These are phyloP conservation scores for Gloeopeniophorella convolvens DNA, from an alignment of 768 basidiomycete genomes.

Conservation along the genomic window DNA sequence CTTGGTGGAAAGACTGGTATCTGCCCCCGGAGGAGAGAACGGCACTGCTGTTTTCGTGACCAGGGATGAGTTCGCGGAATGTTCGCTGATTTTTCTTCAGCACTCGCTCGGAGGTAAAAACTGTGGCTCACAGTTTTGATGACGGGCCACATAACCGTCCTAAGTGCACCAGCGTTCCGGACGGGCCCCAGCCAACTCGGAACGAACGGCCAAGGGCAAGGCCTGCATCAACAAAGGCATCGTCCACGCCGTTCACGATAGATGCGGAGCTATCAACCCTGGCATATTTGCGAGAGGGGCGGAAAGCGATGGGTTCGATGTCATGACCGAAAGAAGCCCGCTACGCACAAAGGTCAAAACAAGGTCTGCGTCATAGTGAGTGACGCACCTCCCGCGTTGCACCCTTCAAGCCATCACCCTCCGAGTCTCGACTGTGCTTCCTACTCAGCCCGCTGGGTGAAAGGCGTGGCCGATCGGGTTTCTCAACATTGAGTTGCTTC, in stretches of 20 bases:
- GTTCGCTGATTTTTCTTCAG: constrained; percentile 32
- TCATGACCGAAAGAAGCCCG: constrained; percentile 75
- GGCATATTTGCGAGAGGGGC: constrained; percentile 76
- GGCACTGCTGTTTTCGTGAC: constrained; percentile 47
- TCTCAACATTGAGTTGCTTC: constrained; percentile 26
- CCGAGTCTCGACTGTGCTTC: constrained; percentile 75
- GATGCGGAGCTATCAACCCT: constrained; percentile 67
- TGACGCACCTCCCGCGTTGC: constrained; percentile 52
- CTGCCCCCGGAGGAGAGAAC: constrained; percentile 29
- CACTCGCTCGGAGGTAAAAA: neutral
- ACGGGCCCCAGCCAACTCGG: constrained; percentile 85
- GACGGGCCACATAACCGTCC: constrained; percentile 65
- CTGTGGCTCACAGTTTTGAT: constrained; percentile 41
- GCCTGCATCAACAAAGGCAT: constrained; percentile 70
- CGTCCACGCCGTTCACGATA: constrained; percentile 56
- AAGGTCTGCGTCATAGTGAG: constrained; percentile 8
- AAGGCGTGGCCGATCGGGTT: constrained; percentile 23
- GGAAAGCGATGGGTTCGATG: constrained; percentile 57
- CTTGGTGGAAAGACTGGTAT: constrained; percentile 43
- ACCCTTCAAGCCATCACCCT: constrained; percentile 57
- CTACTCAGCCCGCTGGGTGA: constrained; percentile 40
- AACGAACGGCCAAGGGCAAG: constrained; percentile 82
- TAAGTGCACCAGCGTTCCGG: constrained; percentile 66
- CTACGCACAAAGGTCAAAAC: constrained; percentile 32
- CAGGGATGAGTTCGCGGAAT: constrained; percentile 57